Evolutionary conservation across 768 basidiomycete genomes (phyloP), one percentile per base, ranked within the genome.

Genomic region (Lactifluus pinguis): DNA sequence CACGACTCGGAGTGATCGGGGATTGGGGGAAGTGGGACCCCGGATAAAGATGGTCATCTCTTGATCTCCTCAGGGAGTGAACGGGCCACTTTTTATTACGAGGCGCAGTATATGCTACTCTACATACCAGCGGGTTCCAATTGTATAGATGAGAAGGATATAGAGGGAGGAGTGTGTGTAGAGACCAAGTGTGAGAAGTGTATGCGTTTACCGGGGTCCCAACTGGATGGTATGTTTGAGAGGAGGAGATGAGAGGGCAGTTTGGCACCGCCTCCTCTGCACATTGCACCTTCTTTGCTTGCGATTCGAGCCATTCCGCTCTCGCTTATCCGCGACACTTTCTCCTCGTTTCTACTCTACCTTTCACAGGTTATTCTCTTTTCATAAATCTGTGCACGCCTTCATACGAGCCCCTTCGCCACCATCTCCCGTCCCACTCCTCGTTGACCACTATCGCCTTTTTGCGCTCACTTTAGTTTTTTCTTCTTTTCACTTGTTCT

Each of bases 391-490:
- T 58, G 47, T 58, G 56, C 52, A 48, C 57, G 44, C 61, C 51
- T 55, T 53, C 17, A 17, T 63, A 55, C 59, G 56, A 57, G 53
- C 49, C 30, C 48, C 25, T 32, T 57, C 61, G 61, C 61, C 61
- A 58, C 61, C 39, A 48, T 42, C 45, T 58, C 54, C 49, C 59
- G 29, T 25, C 62, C 55, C 49, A 59, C 60, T 21, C 62, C 53
- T 56, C 39, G 45, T 61, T 57, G 62, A 39, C 50, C 45, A 57
- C 39, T 53, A 60, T 67, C 63, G 62, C 67, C 63, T 70, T 64
- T 25, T 57, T 51, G 55, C 57, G 68, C 70, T 74, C 71, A 69
- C 70, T 67, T 69, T 65, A 70, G 65, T 64, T 71, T 69, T 25
- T 68, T 59, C 61, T 64, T 59, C 66, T 66, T 66, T 60, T 62